These are phyloP conservation scores for Russula emetica DNA, from an alignment of 768 basidiomycete genomes.

Conservation along the genomic window DNA sequence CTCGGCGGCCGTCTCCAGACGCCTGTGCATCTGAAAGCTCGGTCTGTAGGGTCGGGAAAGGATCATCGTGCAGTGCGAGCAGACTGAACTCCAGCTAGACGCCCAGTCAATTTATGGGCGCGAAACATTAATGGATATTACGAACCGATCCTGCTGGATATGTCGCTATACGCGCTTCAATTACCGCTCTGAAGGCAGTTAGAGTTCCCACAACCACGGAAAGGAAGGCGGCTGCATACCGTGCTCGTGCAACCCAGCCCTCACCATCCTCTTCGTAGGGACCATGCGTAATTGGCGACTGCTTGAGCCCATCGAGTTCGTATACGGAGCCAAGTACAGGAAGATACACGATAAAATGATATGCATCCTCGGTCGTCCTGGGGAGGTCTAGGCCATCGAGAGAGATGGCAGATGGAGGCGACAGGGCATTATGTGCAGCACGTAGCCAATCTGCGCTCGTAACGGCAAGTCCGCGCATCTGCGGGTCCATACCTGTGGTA, in stretches of 20 bases:
- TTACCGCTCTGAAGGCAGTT: slow-evolving; percentile 57
- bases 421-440: slow-evolving; percentile 88
- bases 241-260: slow-evolving; percentile 80
- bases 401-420: slow-evolving; percentile 84
- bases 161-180: slow-evolving; percentile 83
- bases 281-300: slow-evolving; percentile 78
- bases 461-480: slow-evolving; percentile 74
- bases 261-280: slow-evolving; percentile 59
- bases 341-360: slow-evolving; percentile 94
- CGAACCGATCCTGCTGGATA: slow-evolving; percentile 86
- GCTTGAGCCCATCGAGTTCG: slow-evolving; percentile 90
- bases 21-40: slow-evolving; percentile 49
- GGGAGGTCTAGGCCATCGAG: slow-evolving; percentile 75
- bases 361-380: slow-evolving; percentile 73
- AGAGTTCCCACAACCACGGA: slow-evolving; percentile 18
- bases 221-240: slow-evolving; percentile 40
- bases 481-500: slow-evolving; percentile 81
- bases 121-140: slow-evolving; percentile 21
- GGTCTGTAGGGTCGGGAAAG: slow-evolving; percentile 61
- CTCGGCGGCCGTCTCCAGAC: slow-evolving; percentile 35
- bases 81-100: slow-evolving; percentile 86
- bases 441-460: slow-evolving; percentile 78
- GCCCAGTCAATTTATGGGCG: neutral
- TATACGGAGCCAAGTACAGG: slow-evolving; percentile 81
- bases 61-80: slow-evolving; percentile 79